These are phyloP conservation scores for Xylaria longipes DNA, from an alignment of 495 filamentous ascomycete species.

Conservation along the genomic window DNA sequence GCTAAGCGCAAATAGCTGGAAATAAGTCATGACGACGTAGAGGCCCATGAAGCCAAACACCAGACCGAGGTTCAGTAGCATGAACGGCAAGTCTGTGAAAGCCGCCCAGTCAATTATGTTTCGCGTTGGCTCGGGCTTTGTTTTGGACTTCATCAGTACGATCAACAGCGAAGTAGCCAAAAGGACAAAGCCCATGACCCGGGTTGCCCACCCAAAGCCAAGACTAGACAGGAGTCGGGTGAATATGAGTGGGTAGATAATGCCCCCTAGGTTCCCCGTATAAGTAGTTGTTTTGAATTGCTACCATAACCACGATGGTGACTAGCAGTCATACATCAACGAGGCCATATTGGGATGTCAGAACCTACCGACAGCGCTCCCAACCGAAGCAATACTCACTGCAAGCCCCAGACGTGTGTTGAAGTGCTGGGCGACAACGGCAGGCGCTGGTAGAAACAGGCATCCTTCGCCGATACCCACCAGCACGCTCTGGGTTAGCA, in stretches of 20 bases:
- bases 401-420: constrained; percentile 67
- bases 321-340: not conserved
- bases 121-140: constrained; percentile 38
- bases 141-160: constrained; percentile 43
- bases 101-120: constrained; percentile 40
- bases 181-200: constrained; percentile 44
- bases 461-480: constrained; percentile 62
- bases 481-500: constrained; percentile 64
- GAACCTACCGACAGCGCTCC: constrained; percentile 61
- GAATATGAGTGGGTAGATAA: constrained; percentile 45
- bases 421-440: constrained; percentile 70
- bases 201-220: constrained; percentile 51
- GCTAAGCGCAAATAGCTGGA: constrained; percentile 57
- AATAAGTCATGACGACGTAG: constrained; percentile 73
- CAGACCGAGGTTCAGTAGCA: constrained; percentile 37
- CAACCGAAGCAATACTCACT: constrained; percentile 69
- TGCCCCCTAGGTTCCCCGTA: constrained; percentile 21
- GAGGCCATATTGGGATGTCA: not conserved
- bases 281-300: not conserved
- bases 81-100: constrained; percentile 41
- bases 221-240: constrained; percentile 30
- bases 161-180: constrained; percentile 41
- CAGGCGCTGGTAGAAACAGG: constrained; percentile 67
- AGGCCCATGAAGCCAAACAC: constrained; percentile 64
- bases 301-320: not conserved